Percentiles rank a stretch among this genome's conserved stretches.
Evolutionary conservation across 345 rosid genomes (phyloP).

Genomic region (Sonneratia alba): DNA sequence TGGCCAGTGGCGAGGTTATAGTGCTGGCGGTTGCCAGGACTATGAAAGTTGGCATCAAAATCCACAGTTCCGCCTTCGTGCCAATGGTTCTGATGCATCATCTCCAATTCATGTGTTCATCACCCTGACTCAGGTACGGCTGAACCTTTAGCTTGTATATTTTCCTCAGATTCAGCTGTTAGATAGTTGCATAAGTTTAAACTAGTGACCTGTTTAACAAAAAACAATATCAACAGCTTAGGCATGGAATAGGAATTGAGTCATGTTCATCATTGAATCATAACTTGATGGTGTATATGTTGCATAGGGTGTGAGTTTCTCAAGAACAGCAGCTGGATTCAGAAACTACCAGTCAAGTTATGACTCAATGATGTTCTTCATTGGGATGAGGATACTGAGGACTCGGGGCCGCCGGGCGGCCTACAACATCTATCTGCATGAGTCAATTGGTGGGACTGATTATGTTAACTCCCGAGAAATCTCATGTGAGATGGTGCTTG

Average conservation of each 20-base stretch:
- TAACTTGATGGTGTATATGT: not conserved
- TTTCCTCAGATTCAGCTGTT: not conserved
- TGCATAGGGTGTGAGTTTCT: slow-evolving; percentile 89
- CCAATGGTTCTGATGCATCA: slow-evolving; percentile 83
- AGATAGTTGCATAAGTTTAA: not conserved
- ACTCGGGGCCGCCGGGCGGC: slow-evolving; percentile 25
- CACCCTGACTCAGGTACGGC: slow-evolving; percentile 85
- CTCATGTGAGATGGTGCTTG: slow-evolving; percentile 99
- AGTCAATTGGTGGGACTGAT: slow-evolving; percentile 99
- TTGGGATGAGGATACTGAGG: slow-evolving; percentile 96
- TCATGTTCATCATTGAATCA: not conserved
- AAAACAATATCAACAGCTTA: not conserved
- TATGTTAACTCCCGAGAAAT: slow-evolving; percentile 99
- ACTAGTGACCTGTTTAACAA: not conserved
- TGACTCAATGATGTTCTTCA: slow-evolving; percentile 91
- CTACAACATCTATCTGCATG: slow-evolving; percentile 40
- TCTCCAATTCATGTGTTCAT: slow-evolving; percentile 86
- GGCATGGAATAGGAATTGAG: not conserved
- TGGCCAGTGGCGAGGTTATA: slow-evolving; percentile 93
- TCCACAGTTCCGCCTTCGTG: slow-evolving; percentile 92
- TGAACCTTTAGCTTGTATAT: not conserved
- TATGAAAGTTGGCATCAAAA: slow-evolving; percentile 98
- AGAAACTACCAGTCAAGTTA: slow-evolving; percentile 92
- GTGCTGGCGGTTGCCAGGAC: slow-evolving; percentile 99
- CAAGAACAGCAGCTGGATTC: slow-evolving; percentile 95